Base-by-base conservation (phyloP, 129 eudicot species). In the Heracleum sosnowskyi region DNA sequence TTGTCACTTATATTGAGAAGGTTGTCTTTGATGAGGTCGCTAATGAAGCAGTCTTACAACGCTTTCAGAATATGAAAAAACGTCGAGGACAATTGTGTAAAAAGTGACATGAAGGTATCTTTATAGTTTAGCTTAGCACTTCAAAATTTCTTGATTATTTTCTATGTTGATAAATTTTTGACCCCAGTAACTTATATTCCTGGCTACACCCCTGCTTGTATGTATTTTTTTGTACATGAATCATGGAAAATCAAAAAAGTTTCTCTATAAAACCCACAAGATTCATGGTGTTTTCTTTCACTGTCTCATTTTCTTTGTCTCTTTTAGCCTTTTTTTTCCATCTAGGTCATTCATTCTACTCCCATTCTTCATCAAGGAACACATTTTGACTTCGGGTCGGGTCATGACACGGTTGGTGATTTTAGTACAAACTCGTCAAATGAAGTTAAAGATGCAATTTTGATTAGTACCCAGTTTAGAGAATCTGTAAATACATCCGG, bases 201-300 rank as follows among this genome's bases (percentile, higher is more conserved):
- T n/a, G n/a, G n/a, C n/a, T n/a, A n/a, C n/a, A n/a, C n/a, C n/a
- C n/a, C n/a, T n/a, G n/a, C n/a, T n/a, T n/a, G n/a, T 9, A 0
- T n/a, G 29, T 2, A n/a, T 7, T 7, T 20, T 22, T 24, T 57
- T 64, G 20, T 64, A 57, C 64, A 33, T 79, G 79, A 5, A 5
- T 64, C 63, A 89, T 91, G 90, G 97, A 94, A 79, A 85, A 78
- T 82, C 97, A 87, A 69, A 84, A 76, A 75, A 91, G 96, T 83
- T 91, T 88, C 83, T 86, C 92, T 16, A 5, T 83, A 51, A 94
- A 91, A 76, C 85, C 86, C 83, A 79, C 91, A 11, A 90, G 89
- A 83, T 88, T 84, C 82, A 74, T 87, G 79, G 78, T 85, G 4
- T 84, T 91, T 76, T 85, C 92, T 44, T 79, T 83, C 69, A 87